Evolutionary conservation across 305 asterid genomes (phyloP).

Genomic region (Solanum hybrid): DNA sequence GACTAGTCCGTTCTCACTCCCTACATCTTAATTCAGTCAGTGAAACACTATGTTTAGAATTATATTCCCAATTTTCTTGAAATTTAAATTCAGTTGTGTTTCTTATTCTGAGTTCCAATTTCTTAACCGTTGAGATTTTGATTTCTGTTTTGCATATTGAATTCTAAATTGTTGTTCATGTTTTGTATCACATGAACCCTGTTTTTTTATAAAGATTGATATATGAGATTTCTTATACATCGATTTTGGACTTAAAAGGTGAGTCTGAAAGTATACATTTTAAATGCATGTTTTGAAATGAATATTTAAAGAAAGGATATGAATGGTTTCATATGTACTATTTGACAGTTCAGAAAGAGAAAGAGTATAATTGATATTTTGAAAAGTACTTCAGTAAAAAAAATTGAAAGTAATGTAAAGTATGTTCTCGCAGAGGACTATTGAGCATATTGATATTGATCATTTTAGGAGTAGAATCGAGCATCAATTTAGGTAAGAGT

Average conservation of each 20-base stretch:
- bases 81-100: not conserved
- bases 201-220: too few relatives aligned
- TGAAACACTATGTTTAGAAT: not conserved
- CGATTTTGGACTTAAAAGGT: not conserved
- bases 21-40: not conserved
- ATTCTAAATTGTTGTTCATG: not conserved
- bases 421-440: not conserved
- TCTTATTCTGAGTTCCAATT: not conserved
- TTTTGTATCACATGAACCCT: not conserved
- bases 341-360: not conserved
- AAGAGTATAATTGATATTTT: not conserved
- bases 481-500: not conserved
- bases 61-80: not conserved
- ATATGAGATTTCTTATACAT: not conserved
- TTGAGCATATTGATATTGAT: not conserved
- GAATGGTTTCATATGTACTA: not conserved
- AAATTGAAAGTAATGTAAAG: not conserved
- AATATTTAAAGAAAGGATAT: not conserved
- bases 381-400: not conserved
- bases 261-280: not conserved
- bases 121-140: not conserved
- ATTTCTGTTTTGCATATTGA: not conserved
- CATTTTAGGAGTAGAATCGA: not conserved
- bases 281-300: not conserved
- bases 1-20: not conserved